Evolutionary conservation across 2,329 filamentous ascomycete species (phyloP).

Genomic region (Aspergillus tamarii): DNA sequence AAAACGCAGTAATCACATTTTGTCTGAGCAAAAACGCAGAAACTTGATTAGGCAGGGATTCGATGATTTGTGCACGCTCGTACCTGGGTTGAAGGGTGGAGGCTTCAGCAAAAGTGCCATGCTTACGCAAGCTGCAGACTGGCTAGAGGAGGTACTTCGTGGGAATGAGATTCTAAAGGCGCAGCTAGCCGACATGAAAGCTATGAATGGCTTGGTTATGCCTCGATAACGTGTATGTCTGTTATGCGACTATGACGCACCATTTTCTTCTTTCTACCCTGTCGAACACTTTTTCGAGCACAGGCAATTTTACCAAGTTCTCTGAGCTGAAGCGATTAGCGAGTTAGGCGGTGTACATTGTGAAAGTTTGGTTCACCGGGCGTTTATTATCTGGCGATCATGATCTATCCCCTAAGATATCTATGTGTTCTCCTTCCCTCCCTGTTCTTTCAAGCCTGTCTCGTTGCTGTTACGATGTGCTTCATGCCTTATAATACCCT

Average conservation of each 20-base stretch:
- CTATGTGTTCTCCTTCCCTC: slow-evolving; percentile 4
- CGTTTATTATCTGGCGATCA: slow-evolving; percentile 24
- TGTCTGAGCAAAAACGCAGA: slow-evolving; percentile 83
- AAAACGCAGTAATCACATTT: slow-evolving; percentile 83
- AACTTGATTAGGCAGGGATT: slow-evolving; percentile 82
- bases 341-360: slow-evolving; percentile 20
- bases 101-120: slow-evolving; percentile 84
- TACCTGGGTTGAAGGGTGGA: slow-evolving; percentile 73
- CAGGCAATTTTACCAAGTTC: neutral
- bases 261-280: slow-evolving; percentile 2
- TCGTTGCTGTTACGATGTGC: slow-evolving; percentile 2
- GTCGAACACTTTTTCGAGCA: neutral
- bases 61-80: slow-evolving; percentile 74
- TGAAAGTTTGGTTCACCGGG: slow-evolving; percentile 20
- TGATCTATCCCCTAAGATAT: slow-evolving; percentile 17
- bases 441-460: neutral
- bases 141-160: slow-evolving; percentile 71
- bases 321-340: slow-evolving; percentile 30
- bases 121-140: slow-evolving; percentile 74
- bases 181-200: slow-evolving; percentile 56
- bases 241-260: slow-evolving; percentile 28
- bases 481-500: slow-evolving; percentile 4
- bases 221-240: slow-evolving; percentile 30
- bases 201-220: slow-evolving; percentile 40
- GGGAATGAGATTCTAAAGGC: slow-evolving; percentile 66